A percentile compares a stretch with the other conserved stretches of the same genome.
phyloP scores from a whole-genome alignment of 2,329 filamentous ascomycete genomes.

The Aspergillus ibericus region DNA sequence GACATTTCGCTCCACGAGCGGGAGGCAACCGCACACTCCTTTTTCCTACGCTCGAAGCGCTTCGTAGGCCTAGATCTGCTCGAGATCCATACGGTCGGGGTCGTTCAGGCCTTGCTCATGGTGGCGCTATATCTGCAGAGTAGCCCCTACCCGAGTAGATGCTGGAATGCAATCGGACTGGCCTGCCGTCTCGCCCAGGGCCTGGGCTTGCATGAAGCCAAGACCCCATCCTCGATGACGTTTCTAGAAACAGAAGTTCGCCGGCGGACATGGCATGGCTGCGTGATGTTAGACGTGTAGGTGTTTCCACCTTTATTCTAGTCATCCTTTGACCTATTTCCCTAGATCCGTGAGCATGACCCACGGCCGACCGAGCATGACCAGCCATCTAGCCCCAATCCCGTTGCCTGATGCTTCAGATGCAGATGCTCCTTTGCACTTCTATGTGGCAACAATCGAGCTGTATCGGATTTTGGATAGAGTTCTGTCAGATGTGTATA shows the following conservation, averaged over 20 bases:
- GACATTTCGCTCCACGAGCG: constrained; percentile 32
- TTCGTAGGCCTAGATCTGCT: constrained; percentile 42
- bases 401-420: constrained; percentile 21
- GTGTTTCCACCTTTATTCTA: constrained; percentile 5
- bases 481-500: constrained; percentile 38
- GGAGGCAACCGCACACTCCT: constrained; percentile 30
- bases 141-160: constrained; percentile 43
- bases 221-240: constrained; percentile 14
- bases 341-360: constrained; percentile 42
- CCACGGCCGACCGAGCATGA: constrained; percentile 38
- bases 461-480: constrained; percentile 33
- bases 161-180: constrained; percentile 47
- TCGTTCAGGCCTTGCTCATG: constrained; percentile 45
- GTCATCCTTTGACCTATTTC: not conserved
- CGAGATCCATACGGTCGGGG: constrained; percentile 38
- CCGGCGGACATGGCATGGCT: constrained; percentile 43
- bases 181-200: constrained; percentile 46
- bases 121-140: constrained; percentile 43
- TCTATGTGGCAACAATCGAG: constrained; percentile 29
- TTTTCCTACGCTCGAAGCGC: constrained; percentile 37
- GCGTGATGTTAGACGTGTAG: constrained; percentile 41
- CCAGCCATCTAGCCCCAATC: constrained; percentile 26
- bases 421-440: constrained; percentile 22
- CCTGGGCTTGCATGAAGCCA: constrained; percentile 42
- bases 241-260: constrained; percentile 40